Evolutionary conservation across 139 green algal genomes (phyloP).

Genomic region (Raphidocelis subcapitata): DNA sequence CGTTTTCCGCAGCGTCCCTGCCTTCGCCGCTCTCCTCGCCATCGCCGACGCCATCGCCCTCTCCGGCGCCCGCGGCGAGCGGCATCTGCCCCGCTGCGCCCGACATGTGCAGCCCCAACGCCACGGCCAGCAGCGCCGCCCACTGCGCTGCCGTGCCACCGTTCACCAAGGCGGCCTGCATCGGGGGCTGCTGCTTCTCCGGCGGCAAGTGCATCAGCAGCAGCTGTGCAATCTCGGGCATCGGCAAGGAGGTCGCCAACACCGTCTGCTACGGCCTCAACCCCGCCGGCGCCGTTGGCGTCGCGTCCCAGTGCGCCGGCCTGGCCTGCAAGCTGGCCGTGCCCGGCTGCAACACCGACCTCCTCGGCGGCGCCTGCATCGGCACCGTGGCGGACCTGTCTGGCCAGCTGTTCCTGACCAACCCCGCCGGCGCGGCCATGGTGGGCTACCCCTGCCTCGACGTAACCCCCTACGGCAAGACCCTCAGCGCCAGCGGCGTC

Average conservation of each 20-base stretch:
- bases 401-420: no score
- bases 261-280: slow-evolving; percentile 31
- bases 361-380: slow-evolving; percentile 20
- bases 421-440: not conserved
- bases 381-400: slow-evolving; percentile 14
- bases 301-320: slow-evolving; percentile 14
- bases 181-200: slow-evolving; percentile 18
- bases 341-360: slow-evolving; percentile 18
- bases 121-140: no score
- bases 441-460: slow-evolving; percentile 21
- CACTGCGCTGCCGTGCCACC: slow-evolving; percentile 1
- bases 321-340: slow-evolving; percentile 24
- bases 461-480: no score
- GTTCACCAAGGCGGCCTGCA: slow-evolving; percentile 10
- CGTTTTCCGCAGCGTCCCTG: no score
- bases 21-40: no score
- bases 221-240: slow-evolving; percentile 18
- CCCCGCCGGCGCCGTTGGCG: slow-evolving; percentile 9
- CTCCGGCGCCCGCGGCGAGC: no score
- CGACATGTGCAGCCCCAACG: no score
- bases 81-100: no score
- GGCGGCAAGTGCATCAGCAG: slow-evolving; percentile 28
- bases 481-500: no score
- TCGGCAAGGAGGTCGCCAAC: slow-evolving; percentile 19
- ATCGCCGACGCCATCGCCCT: no score